Base-by-base conservation (phyloP, 768 basidiomycete genomes). In the Boletus vinaceobasis region DNA sequence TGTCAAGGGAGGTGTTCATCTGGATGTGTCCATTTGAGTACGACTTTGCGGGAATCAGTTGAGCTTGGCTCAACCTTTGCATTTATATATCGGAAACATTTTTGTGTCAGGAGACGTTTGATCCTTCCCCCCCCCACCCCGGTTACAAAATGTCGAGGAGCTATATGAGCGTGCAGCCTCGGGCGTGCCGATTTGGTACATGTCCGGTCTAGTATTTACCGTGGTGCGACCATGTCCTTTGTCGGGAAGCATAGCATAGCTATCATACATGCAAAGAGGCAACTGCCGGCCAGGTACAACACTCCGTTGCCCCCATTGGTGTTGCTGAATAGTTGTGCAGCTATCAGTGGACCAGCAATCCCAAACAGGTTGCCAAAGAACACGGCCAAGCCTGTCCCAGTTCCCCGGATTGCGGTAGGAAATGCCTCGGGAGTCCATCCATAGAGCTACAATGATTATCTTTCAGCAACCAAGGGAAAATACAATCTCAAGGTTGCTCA, bases 401-500 rank as follows among this genome's bases (percentile, higher is more conserved):
- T 61, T 9, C 60, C 60, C 33, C 60, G 51, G 7, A 61, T 52
- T 13, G 60, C 50, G 19, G 33, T 3, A 17, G 60, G 60, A 33
- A 61, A 61, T 13, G 60, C 54, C 33, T 61, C 60, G 4, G 60
- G 60, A 23, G 49, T 61, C 60, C 60, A 61, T 31, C 60, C 58
- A 2, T 40, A 31, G 54, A 60, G 48, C 60, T 61, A 29, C 9
- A 9, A 50, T n/a, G 17, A n/a, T 26, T 3, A n/a, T 23, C 3
- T 19, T 19, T 59, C 35, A 43, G 40, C 0, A 4, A 43, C 7
- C 23, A 5, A 39, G 9, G 5, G 23, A 14, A 7, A 9, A 29
- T 10, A 39, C 14, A 11, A 3, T n/a, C n/a, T n/a, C 13, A 23
- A 7, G 4, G 5, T 1, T 11, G 10, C 55, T 55, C 31, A 61